Conservation (phyloP, 768 basidiomycete species). For the Naganishia randhawae region DNA sequence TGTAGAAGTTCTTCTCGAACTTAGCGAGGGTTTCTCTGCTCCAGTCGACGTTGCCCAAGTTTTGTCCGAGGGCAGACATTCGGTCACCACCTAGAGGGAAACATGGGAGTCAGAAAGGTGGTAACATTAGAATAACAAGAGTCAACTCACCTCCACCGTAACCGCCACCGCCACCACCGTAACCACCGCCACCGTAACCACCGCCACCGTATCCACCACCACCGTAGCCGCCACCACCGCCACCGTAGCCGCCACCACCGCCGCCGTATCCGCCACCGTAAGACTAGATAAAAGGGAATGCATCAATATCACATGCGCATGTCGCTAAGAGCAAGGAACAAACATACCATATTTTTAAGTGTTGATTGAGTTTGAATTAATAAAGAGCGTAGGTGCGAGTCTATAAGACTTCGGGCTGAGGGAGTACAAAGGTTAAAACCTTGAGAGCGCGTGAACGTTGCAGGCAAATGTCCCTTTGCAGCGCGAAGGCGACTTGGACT, state of each 20-base stretch:
- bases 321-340: neutral
- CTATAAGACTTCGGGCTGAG: conserved; percentile 22
- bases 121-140: neutral
- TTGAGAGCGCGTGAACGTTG: conserved; percentile 9
- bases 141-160: conserved; percentile 27
- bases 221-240: conserved; percentile 51
- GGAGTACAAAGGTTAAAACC: conserved; percentile 6
- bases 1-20: conserved; percentile 81
- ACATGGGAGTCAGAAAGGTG: neutral
- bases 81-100: conserved; percentile 47
- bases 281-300: conserved; percentile 1
- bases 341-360: conserved; percentile 19
- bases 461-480: neutral
- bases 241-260: conserved; percentile 27
- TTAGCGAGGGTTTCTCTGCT: conserved; percentile 63
- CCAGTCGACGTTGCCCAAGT: conserved; percentile 85
- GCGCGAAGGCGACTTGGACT: neutral
- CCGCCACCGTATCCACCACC: conserved; percentile 59
- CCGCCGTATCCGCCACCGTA: conserved; percentile 22
- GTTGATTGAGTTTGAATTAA: neutral
- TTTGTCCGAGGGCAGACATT: conserved; percentile 76
- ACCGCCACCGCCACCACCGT: conserved; percentile 14
- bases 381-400: conserved; percentile 27
- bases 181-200: conserved; percentile 57
- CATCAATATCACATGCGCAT: neutral